Percentiles rank a stretch among this genome's conserved stretches.
Conservation (phyloP, 345 rosid species). For the Acer saccharum region DNA sequence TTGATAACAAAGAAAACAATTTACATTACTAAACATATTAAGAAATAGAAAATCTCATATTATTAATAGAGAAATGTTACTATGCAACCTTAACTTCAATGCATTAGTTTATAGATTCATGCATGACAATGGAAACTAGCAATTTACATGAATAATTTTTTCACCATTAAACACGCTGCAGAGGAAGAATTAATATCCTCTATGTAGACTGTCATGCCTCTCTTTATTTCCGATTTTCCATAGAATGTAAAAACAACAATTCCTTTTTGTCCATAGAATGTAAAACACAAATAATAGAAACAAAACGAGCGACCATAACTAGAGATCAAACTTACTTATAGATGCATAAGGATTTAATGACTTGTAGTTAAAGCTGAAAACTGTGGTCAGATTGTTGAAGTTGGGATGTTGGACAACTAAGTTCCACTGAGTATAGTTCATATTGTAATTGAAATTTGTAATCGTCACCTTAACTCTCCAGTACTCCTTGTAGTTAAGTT, state of each 20-base stretch:
- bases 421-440: slow-evolving; percentile 85
- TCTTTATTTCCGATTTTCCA: not conserved
- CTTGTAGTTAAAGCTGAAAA: slow-evolving; percentile 74
- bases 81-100: slow-evolving; percentile 7
- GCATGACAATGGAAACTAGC: not conserved
- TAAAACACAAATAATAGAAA: not conserved
- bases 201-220: not conserved
- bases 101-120: not conserved
- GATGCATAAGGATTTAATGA: slow-evolving; percentile 55
- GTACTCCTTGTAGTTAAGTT: slow-evolving; percentile 75
- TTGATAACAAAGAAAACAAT: not conserved
- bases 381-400: slow-evolving; percentile 68
- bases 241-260: not conserved
- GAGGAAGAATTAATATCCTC: not conserved
- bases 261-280: not conserved
- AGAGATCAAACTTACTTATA: slow-evolving; percentile 57
- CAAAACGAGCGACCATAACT: not conserved
- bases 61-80: not conserved
- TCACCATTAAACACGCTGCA: not conserved
- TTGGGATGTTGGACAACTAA: slow-evolving; percentile 85
- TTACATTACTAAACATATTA: not conserved
- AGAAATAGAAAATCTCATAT: not conserved
- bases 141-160: not conserved
- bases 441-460: slow-evolving; percentile 80
- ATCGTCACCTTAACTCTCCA: slow-evolving; percentile 84